Evolutionary conservation across 345 rosid genomes (phyloP).

Genomic region (Eucalyptus cladocalyx): DNA sequence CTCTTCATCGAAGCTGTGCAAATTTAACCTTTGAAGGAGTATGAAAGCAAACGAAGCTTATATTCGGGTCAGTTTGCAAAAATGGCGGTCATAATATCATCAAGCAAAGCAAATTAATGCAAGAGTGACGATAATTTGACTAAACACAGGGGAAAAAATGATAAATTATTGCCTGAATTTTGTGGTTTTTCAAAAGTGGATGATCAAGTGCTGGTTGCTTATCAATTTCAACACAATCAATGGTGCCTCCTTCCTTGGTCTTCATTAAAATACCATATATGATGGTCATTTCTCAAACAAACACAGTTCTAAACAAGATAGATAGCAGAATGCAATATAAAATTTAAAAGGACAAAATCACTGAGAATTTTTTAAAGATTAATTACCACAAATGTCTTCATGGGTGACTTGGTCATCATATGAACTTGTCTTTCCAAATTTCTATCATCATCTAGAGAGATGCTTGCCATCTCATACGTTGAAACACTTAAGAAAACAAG

Average conservation of each 20-base stretch:
- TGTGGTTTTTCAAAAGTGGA: neutral
- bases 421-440: neutral
- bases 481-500: neutral
- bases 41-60: too few relatives aligned
- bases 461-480: neutral
- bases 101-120: neutral
- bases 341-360: neutral
- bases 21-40: too few relatives aligned
- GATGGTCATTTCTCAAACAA: neutral
- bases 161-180: neutral
- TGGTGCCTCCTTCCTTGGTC: neutral
- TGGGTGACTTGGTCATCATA: neutral
- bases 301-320: neutral
- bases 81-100: too few relatives aligned
- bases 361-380: neutral
- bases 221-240: neutral
- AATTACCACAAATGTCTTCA: neutral
- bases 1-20: too few relatives aligned
- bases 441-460: neutral
- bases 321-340: neutral
- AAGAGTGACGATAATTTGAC: neutral
- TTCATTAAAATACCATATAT: neutral
- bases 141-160: neutral
- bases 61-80: too few relatives aligned
- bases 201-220: neutral